Evolutionary conservation across 257 asterid genomes (phyloP), one percentile per base, ranked within the genome.

Genomic region (Solanum appendiculatum): DNA sequence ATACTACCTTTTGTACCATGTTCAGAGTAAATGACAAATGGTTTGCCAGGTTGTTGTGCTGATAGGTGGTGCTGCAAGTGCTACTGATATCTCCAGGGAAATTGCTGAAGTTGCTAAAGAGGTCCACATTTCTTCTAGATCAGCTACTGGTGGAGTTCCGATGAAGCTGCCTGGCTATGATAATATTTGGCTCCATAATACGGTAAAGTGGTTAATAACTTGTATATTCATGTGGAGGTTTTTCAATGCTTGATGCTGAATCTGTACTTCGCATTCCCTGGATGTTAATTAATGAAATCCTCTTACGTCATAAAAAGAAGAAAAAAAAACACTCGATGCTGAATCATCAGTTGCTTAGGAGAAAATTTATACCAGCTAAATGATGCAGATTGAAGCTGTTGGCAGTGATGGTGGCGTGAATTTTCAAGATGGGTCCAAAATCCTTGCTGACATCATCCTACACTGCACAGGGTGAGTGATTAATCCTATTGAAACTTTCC

Each of bases 381-480:
- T 85, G 72, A 42, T 87, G 91, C 98, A 96, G 99, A 93, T 97
- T 63, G 86, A 87, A 60, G 85, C 88, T 40, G 98, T 89, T 66
- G 88, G 87, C 29, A 82, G 80, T 69, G 98, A 96, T 90, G 96
- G 98, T 86, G 87, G 91, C 1, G 96, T 97, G 86, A 90, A 87
- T 89, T 97, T 95, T 87, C 87, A 81, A 69, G 97, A 97, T 75
- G 97, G 98, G 82, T 83, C 39, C 34, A 73, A 86, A 87, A 89
- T 91, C 87, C 34, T 64, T 36, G 98, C 98, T 25, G 93, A 95
- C 84, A 89, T 92, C 82, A 97, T 97, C 90, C 92, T 97, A 88
- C 95, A 97, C 87, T 97, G 99, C 93, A 97, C 99, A 0, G 99
- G 99, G 99, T 97, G 89, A 37, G 95, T 88, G 27, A 58, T 85